These are phyloP conservation scores for Linum trigynum DNA, from an alignment of 345 rosid species.

Conservation along the genomic window DNA sequence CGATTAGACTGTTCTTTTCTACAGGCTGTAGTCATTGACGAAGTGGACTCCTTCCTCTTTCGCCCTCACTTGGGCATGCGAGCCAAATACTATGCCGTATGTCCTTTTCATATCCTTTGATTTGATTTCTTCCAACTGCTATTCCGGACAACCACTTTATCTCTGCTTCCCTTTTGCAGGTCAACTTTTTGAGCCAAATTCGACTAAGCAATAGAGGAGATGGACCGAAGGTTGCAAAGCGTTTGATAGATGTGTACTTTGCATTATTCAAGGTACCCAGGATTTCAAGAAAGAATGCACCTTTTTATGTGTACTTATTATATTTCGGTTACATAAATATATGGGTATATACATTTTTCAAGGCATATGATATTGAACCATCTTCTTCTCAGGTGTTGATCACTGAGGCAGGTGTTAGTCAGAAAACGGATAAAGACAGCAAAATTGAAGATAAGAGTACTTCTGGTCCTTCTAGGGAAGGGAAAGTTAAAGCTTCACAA, in stretches of 20 bases:
- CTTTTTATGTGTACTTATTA: background rate
- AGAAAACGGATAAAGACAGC: constrained; percentile 24
- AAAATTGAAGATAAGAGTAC: constrained; percentile 20
- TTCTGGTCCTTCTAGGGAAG: constrained; percentile 26
- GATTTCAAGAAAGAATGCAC: background rate
- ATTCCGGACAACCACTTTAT: background rate
- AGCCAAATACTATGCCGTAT: constrained; percentile 86
- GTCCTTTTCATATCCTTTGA: constrained; percentile 14
- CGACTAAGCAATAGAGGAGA: constrained; percentile 73
- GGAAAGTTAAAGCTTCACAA: constrained; percentile 24
- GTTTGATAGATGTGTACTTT: constrained; percentile 81
- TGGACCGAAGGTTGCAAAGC: constrained; percentile 84
- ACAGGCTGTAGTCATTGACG: constrained; percentile 58
- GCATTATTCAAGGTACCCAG: constrained; percentile 75
- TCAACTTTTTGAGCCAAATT: constrained; percentile 85
- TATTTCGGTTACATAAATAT: background rate
- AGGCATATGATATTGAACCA: background rate
- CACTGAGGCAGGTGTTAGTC: constrained; percentile 40
- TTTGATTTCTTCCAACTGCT: background rate
- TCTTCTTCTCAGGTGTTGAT: constrained; percentile 49
- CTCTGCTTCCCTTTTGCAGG: constrained; percentile 30
- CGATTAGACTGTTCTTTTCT: background rate
- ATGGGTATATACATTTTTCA: background rate
- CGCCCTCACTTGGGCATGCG: constrained; percentile 79
- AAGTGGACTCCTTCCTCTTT: constrained; percentile 85